phyloP scores from a whole-genome alignment of 495 filamentous ascomycete genomes.

The Emericellopsis terricola region DNA sequence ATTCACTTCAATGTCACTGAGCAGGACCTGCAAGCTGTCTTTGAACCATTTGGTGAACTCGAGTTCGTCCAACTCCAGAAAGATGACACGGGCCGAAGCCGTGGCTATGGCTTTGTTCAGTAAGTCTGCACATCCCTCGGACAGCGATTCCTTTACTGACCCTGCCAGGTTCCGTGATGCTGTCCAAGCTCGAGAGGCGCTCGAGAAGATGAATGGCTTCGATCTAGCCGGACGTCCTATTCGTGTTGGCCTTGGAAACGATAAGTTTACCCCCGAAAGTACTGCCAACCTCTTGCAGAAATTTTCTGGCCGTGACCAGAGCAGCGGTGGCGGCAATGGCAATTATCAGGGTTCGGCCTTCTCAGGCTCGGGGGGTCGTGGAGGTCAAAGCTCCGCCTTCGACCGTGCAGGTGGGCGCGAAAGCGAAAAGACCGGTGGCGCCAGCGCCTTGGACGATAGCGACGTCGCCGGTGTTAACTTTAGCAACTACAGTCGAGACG shows the following conservation, averaged over 20 bases:
- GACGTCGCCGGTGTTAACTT: conserved; percentile 98
- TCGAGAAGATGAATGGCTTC: conserved; percentile 99
- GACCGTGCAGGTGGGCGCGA: conserved; percentile 87
- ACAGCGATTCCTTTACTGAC: conserved; percentile 14
- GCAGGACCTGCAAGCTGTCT: conserved; percentile 85
- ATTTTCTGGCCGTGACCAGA: conserved; percentile 50
- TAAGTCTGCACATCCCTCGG: conserved; percentile 33
- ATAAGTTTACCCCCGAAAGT: conserved; percentile 99
- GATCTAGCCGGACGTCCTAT: conserved; percentile 96
- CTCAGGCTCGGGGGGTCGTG: conserved; percentile 79
- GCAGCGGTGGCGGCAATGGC: conserved; percentile 48
- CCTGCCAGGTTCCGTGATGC: conserved; percentile 70
- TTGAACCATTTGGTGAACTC: conserved; percentile 94
- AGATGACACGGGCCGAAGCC: conserved; percentile 76
- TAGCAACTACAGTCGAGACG: conserved; percentile 95
- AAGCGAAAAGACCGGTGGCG: conserved; percentile 77
- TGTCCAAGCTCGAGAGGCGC: conserved; percentile 73
- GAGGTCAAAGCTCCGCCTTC: conserved; percentile 75
- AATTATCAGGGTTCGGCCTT: conserved; percentile 89
- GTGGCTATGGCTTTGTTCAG: conserved; percentile 98
- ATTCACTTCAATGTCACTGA: conserved; percentile 99
- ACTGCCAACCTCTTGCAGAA: conserved; percentile 80
- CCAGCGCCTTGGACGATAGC: conserved; percentile 93
- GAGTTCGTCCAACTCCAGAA: conserved; percentile 96
- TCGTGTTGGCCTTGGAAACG: conserved; percentile 97